Base-by-base conservation (phyloP, 768 basidiomycete genomes). In the Suillus fuscotomentosus region DNA sequence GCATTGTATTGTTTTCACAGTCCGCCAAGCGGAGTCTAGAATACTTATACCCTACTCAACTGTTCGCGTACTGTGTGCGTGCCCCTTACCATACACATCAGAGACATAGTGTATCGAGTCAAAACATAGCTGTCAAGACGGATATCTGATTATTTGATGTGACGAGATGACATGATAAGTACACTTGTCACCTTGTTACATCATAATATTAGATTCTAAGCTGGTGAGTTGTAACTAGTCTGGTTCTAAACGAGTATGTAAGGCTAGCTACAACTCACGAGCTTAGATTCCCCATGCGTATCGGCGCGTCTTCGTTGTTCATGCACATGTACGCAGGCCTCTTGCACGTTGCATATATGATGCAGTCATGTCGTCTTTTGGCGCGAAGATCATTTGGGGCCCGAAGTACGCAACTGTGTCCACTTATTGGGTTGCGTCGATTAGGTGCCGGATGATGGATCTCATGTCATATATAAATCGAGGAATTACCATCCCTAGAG, bases 401-500 rank as follows among this genome's bases (percentile, higher is more conserved):
- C 31, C 31, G 24, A 27, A 27, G 22, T 24, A 34, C 17, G 10
- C 20, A 54, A 34, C 10, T 54, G 2, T 54, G 1, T 54, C 31
- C 11, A 9, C 3, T 20, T 53, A 24, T 31, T 27, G 27, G 27
- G 31, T 27, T 53, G 3, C 8, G 17, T 31, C 20, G 9, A 31
- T 53, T 20, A 34, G 17, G 51, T 54, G 27, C 27, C 27, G 31
- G 31, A 27, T 27, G 27, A 27, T 27, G 27, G 27, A 34, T n/a
- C 9, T 54, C 11, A n/a, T 54, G 20, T 7, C 38, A 42, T 62
- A 66, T 42, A 64, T 66, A 10, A 48, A 41, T n/a, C 22, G 45
- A 27, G 3, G 34, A 24, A 31, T 24, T 9, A 54, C 27, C 15
- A 36, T 41, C 22, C 10, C 14, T 34, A 10, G 53, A 62, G 48